These are phyloP conservation scores for Alternaria metachromatica DNA, from an alignment of 2,329 filamentous ascomycete genomes.

Conservation along the genomic window DNA sequence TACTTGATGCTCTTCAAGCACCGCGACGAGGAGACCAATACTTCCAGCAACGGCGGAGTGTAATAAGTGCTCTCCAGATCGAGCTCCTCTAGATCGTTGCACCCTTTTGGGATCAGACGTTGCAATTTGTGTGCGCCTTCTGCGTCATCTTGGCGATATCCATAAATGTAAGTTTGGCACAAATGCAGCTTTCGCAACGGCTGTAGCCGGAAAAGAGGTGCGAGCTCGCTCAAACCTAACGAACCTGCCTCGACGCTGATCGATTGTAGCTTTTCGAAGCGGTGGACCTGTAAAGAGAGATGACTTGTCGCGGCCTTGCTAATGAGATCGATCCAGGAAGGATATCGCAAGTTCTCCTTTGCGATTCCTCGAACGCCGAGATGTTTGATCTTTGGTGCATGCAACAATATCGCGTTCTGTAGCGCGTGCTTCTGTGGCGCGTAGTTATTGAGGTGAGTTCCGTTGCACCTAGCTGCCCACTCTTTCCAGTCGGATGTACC, in stretches of 20 bases:
- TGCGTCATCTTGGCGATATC: neutral
- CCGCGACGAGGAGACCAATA: slow-evolving; percentile 24
- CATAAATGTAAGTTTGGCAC: slow-evolving; percentile 11
- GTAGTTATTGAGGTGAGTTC: slow-evolving; percentile 5
- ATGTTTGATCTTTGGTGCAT: slow-evolving; percentile 28
- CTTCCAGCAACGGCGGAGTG: slow-evolving; percentile 11
- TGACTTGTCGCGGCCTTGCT: slow-evolving; percentile 17
- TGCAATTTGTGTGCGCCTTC: slow-evolving; percentile 12
- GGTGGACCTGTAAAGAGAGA: slow-evolving; percentile 21
- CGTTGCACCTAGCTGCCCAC: slow-evolving; percentile 33
- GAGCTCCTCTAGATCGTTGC: slow-evolving; percentile 27
- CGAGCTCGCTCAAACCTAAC: slow-evolving; percentile 18
- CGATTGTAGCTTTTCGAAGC: slow-evolving; percentile 24
- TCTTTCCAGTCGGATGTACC: slow-evolving; percentile 34
- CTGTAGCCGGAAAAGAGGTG: slow-evolving; percentile 30
- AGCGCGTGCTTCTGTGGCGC: slow-evolving; percentile 18
- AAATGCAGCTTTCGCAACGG: slow-evolving; percentile 28
- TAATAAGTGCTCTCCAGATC: slow-evolving; percentile 19
- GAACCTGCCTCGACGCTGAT: slow-evolving; percentile 20
- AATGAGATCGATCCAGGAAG: slow-evolving; percentile 31
- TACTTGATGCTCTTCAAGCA: slow-evolving; percentile 25
- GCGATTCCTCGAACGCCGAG: neutral
- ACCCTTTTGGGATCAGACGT: slow-evolving; percentile 20
- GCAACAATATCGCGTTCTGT: slow-evolving; percentile 32
- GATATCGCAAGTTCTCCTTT: slow-evolving; percentile 1